A percentile compares a stretch with the other conserved stretches of the same genome.
phyloP scores from a whole-genome alignment of 2,329 filamentous ascomycete species.

The Scolecobasidium constrictum region DNA sequence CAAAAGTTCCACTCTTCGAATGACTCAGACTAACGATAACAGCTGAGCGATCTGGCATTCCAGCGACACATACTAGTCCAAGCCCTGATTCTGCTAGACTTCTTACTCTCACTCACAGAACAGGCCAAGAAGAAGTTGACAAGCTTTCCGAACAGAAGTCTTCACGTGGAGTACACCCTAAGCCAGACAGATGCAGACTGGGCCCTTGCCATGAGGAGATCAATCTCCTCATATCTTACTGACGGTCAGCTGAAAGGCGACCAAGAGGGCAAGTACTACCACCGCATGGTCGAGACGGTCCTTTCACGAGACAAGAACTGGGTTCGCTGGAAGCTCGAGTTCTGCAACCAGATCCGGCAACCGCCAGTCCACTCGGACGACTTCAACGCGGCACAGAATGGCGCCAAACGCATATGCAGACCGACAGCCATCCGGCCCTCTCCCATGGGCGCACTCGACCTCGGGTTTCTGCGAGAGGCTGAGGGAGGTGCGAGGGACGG shows the following conservation, averaged over 20 bases:
- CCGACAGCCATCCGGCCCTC: constrained; percentile 59
- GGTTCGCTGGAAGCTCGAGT: constrained; percentile 96
- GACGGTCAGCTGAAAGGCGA: constrained; percentile 65
- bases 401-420: constrained; percentile 54
- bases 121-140: constrained; percentile 71
- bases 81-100: constrained; percentile 87
- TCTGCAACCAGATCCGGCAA: constrained; percentile 76
- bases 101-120: constrained; percentile 79
- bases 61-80: constrained; percentile 90
- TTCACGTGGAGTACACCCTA: constrained; percentile 68
- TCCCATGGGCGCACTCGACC: constrained; percentile 61
- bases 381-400: constrained; percentile 58
- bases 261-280: constrained; percentile 81
- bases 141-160: constrained; percentile 70
- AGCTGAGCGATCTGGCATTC: constrained; percentile 91
- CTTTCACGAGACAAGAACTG: constrained; percentile 95
- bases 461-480: constrained; percentile 65
- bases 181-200: constrained; percentile 83
- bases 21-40: constrained; percentile 9
- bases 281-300: constrained; percentile 93
- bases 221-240: constrained; percentile 75
- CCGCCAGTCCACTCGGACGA: constrained; percentile 57
- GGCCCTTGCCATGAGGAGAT: constrained; percentile 65
- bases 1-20: constrained; percentile 13
- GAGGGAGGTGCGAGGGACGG: no score